Evolutionary conservation across 352 stramenopile species (phyloP).

Genomic region (Phytophthora litchii): DNA sequence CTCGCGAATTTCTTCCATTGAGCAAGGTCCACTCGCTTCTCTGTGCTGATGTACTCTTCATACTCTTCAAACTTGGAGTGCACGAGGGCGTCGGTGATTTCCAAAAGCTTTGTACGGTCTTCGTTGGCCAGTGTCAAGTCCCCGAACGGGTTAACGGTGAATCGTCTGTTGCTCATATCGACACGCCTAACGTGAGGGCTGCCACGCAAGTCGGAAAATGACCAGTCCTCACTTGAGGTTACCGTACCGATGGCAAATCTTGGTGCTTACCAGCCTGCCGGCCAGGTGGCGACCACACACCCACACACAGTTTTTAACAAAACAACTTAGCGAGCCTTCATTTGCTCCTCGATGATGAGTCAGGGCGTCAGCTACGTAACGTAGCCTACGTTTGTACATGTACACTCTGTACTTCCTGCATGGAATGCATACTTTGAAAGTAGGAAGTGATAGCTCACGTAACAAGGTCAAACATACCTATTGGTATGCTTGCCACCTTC

Average conservation of each 20-base stretch:
- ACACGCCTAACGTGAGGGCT: neutral
- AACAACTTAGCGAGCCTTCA: neutral
- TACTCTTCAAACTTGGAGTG: constrained; percentile 17
- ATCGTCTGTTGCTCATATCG: constrained; percentile 19
- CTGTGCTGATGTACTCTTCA: constrained; percentile 9
- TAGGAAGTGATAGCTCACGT: no score
- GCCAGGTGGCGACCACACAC: neutral
- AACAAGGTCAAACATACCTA: no score
- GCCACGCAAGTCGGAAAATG: neutral
- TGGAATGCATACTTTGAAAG: no score
- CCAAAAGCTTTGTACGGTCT: constrained; percentile 14
- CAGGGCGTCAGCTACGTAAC: no score
- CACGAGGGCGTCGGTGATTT: constrained; percentile 12
- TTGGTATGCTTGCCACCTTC: no score
- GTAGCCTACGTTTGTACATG: neutral
- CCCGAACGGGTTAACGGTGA: constrained; percentile 22
- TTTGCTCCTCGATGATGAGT: neutral
- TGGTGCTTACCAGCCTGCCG: neutral
- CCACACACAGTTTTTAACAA: neutral
- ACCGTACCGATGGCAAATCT: neutral
- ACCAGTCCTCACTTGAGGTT: neutral
- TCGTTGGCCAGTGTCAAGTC: constrained; percentile 7
- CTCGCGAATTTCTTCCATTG: constrained; percentile 25
- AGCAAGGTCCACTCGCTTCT: constrained; percentile 9
- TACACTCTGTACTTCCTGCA: no score